Evolutionary conservation across 106 monocot genomes (phyloP), one percentile per base, ranked within the genome.

Genomic region (Acorus calamus): DNA sequence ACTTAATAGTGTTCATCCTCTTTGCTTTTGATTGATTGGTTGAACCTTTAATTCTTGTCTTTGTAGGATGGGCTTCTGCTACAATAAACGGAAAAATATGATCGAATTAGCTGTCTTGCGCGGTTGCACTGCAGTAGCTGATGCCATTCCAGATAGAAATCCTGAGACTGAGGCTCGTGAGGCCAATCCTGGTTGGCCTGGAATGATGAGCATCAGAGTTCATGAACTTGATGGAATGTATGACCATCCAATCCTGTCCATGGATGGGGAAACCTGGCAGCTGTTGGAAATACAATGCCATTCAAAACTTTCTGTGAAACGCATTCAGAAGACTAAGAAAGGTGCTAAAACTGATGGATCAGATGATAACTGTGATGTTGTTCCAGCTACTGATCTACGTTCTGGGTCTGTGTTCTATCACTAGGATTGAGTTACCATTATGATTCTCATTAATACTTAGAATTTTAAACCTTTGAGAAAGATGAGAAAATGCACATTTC

Each of bases 151-250:
- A 8, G 47, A 55, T 71, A 66, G 69, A 11, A 62, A 60, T 48
- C 42, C 49, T 41, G 83, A 80, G 65, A 72, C 49, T 75, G 91
- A 80, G 63, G 64, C 6, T 68, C 74, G 73, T 71, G 91, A 87
- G 69, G 67, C 66, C 66, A 84, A 84, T 66, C 12, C 59, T 69
- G 82, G 85, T 70, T 98, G 96, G 96, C 96, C 96, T 61, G 96
- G 98, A 70, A 98, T 98, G 98, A 98, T 92, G 92, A 98, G 91
- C 61, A 78, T 98, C 14, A 70, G 92, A 64, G 85, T 98, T 68
- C 98, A 98, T 78, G 98, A 98, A 72, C 67, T 92, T 73, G 98
- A 98, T 73, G 91, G 91, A 44, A 77, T 80, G 55, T 92, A 88
- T 57, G 98, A 98, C 57, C 98, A 98, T 77, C 98, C 98, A 43